Percentiles rank a stretch among this genome's conserved stretches.
Conservation (phyloP, 768 basidiomycete species). For the Auricularia auricula-judae region DNA sequence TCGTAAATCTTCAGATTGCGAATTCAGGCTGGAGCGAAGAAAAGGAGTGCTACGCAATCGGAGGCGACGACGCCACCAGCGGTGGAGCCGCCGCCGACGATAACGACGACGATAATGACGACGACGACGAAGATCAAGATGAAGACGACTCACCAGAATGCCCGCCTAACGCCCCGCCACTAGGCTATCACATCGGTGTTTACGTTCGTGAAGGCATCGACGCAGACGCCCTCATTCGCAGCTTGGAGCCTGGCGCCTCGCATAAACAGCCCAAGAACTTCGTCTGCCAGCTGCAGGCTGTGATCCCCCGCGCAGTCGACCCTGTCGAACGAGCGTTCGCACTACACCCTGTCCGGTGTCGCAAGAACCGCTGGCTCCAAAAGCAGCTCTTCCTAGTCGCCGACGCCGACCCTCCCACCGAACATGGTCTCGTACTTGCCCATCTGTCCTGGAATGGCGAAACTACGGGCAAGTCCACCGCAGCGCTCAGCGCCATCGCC, state of each 20-base stretch:
- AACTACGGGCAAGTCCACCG: neutral
- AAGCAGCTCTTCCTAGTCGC: neutral
- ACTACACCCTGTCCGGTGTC: neutral
- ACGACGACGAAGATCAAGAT: neutral
- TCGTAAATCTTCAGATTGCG: neutral
- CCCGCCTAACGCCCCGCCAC: neutral
- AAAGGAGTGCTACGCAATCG: neutral
- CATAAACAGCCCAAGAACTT: neutral
- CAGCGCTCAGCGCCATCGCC: too few species aligned
- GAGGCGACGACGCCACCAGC: neutral
- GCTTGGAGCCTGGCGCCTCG: neutral
- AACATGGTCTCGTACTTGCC: neutral
- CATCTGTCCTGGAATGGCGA: neutral
- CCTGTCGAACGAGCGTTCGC: neutral
- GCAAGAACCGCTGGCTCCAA: neutral
- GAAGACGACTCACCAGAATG: neutral
- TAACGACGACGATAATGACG: neutral
- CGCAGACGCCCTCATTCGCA: neutral
- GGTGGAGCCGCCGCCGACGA: neutral
- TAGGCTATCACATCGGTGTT: neutral
- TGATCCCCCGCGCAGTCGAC: neutral
- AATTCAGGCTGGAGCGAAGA: neutral
- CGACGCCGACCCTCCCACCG: neutral
- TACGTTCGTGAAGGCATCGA: neutral
- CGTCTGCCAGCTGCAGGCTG: neutral